A percentile compares a stretch with the other conserved stretches of the same genome.
Conservation (phyloP, 2,329 filamentous ascomycete species). For the Sporothrix sp. region DNA sequence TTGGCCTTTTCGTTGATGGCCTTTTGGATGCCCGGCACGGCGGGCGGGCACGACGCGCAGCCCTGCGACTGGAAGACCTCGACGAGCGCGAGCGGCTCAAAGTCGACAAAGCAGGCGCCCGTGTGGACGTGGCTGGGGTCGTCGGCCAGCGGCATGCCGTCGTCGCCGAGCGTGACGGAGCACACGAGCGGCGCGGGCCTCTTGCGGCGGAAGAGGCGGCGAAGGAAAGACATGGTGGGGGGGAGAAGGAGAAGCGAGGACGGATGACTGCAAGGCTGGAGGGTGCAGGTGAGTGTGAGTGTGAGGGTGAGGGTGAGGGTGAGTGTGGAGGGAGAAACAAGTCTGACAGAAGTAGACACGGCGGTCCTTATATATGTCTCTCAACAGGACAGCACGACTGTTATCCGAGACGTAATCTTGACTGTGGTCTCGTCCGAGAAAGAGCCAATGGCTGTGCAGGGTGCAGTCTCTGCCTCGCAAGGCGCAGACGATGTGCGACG, state of each 20-base stretch:
- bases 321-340: too few species aligned
- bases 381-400: too few species aligned
- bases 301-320: neutral
- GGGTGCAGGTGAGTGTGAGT: neutral
- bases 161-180: slow-evolving; percentile 22
- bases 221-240: neutral
- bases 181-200: slow-evolving; percentile 26
- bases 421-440: too few species aligned
- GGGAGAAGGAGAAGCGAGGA: neutral
- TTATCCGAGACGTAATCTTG: too few species aligned
- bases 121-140: slow-evolving; percentile 26
- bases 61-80: slow-evolving; percentile 30
- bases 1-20: slow-evolving; percentile 22
- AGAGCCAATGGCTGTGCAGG: too few species aligned
- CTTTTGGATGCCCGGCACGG: slow-evolving; percentile 25
- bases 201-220: slow-evolving; percentile 24
- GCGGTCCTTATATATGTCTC: too few species aligned
- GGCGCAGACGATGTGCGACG: too few species aligned
- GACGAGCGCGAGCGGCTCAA: slow-evolving; percentile 25
- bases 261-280: too few species aligned
- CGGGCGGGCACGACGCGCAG: slow-evolving; percentile 26
- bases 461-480: too few species aligned
- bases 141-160: slow-evolving; percentile 12
- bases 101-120: slow-evolving; percentile 25
- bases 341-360: too few species aligned